Percentiles rank a stretch among this genome's conserved stretches.
Evolutionary conservation across 495 filamentous ascomycete genomes (phyloP).

Genomic region (Neurospora sublineolata): DNA sequence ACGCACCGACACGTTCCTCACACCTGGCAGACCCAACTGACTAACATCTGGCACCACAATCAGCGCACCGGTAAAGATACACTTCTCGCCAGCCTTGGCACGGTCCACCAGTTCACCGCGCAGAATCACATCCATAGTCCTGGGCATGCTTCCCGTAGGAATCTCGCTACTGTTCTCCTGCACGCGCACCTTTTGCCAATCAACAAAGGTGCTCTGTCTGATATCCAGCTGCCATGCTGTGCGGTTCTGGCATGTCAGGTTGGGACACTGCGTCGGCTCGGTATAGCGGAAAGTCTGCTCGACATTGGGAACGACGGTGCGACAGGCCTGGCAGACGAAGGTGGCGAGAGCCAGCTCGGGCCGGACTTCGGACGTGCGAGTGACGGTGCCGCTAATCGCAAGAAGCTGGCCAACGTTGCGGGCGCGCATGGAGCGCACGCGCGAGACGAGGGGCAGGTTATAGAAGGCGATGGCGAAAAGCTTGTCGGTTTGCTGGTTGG

Average conservation of each 20-base stretch:
- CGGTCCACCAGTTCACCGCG: conserved; percentile 96
- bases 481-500: conserved; percentile 94
- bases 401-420: conserved; percentile 83
- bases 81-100: conserved; percentile 94
- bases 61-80: conserved; percentile 89
- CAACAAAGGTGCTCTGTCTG: conserved; percentile 90
- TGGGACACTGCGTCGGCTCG: conserved; percentile 91
- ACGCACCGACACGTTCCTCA: conserved; percentile 71
- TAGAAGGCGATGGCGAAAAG: conserved; percentile 92
- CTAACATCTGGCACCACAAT: conserved; percentile 97
- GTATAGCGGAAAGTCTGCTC: conserved; percentile 98
- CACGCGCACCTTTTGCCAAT: conserved; percentile 97
- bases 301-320: conserved; percentile 69
- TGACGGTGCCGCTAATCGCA: conserved; percentile 93
- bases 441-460: conserved; percentile 87
- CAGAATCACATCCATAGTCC: conserved; percentile 96
- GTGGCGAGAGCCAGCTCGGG: conserved; percentile 88
- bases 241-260: conserved; percentile 80
- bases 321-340: conserved; percentile 83
- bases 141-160: conserved; percentile 94
- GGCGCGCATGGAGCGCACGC: conserved; percentile 80
- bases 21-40: conserved; percentile 82
- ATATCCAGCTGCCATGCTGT: conserved; percentile 89
- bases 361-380: conserved; percentile 89
- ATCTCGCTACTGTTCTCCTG: conserved; percentile 98